Conservation (phyloP, 805 yeast species). For the Diddensiella caesifluorescens region DNA sequence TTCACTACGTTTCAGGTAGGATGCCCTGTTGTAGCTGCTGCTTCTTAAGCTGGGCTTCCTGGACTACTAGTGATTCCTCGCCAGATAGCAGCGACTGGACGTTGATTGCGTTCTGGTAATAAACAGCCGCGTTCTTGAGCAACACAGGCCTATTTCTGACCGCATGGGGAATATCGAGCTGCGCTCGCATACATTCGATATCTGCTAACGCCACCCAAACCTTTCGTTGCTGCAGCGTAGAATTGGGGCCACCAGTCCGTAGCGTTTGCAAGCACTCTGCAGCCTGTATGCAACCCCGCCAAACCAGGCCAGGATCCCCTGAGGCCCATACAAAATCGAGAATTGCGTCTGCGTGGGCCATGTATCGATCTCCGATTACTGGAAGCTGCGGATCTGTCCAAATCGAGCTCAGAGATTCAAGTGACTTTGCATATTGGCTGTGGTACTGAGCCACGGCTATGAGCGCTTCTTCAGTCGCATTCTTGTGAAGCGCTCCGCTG, state of each 20-base stretch:
- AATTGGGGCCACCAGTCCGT: not conserved
- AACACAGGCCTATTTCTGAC: slow-evolving; percentile 19
- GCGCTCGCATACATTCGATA: slow-evolving; percentile 22
- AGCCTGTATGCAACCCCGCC: slow-evolving; percentile 18
- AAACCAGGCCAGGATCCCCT: slow-evolving; percentile 21
- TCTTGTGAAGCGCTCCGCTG: too few species aligned
- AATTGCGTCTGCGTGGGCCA: slow-evolving; percentile 26
- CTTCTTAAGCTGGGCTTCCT: slow-evolving; percentile 14
- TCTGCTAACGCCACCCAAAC: slow-evolving; percentile 26
- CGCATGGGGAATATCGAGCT: slow-evolving; percentile 19
- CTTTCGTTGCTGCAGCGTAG: slow-evolving; percentile 4
- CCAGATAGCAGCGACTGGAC: slow-evolving; percentile 11
- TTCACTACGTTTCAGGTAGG: not conserved
- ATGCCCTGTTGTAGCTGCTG: not conserved
- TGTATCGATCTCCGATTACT: slow-evolving; percentile 14
- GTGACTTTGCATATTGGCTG: not conserved
- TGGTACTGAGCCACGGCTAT: slow-evolving; percentile 14
- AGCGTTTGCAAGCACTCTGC: slow-evolving; percentile 3
- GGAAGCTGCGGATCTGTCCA: too few species aligned
- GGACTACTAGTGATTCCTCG: slow-evolving; percentile 12
- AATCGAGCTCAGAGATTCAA: too few species aligned
- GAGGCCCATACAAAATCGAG: slow-evolving; percentile 15
- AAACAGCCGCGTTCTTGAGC: slow-evolving; percentile 22
- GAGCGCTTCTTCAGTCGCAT: slow-evolving; percentile 5
- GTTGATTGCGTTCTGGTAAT: slow-evolving; percentile 24